Percentiles rank a stretch among this genome's conserved stretches.
phyloP scores from a whole-genome alignment of 257 asterid species.

The Solanum tacnaense region DNA sequence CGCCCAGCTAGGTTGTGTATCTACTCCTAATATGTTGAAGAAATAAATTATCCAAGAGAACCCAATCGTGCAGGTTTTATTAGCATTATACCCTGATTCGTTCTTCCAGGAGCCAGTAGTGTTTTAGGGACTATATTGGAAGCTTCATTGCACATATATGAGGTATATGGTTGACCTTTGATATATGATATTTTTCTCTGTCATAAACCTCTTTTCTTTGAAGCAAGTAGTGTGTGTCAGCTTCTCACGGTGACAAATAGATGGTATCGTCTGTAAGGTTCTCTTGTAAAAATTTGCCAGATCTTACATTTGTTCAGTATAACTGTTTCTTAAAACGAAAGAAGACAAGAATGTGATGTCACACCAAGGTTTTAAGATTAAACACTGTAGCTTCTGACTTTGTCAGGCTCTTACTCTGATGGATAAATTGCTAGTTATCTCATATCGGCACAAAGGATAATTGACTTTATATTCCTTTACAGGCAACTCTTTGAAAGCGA shows the following conservation, averaged over 20 bases:
- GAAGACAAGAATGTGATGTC: background rate
- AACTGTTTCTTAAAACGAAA: background rate
- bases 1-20: background rate
- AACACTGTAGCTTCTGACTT: background rate
- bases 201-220: background rate
- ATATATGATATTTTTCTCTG: background rate
- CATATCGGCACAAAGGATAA: background rate
- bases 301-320: background rate
- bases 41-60: background rate
- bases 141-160: background rate
- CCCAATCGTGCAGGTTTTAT: background rate
- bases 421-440: background rate
- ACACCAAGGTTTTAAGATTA: background rate
- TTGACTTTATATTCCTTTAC: background rate
- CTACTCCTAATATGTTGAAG: background rate
- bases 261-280: background rate
- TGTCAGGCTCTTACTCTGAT: background rate
- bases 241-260: background rate
- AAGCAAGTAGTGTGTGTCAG: background rate
- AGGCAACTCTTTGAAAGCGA: slow-evolving; percentile 22
- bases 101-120: background rate
- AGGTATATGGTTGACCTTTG: background rate
- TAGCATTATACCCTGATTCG: background rate
- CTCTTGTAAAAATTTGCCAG: background rate
- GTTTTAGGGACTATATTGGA: background rate